Conservation (phyloP, 306 rosid genomes). For the Vachellia pachyceras region DNA sequence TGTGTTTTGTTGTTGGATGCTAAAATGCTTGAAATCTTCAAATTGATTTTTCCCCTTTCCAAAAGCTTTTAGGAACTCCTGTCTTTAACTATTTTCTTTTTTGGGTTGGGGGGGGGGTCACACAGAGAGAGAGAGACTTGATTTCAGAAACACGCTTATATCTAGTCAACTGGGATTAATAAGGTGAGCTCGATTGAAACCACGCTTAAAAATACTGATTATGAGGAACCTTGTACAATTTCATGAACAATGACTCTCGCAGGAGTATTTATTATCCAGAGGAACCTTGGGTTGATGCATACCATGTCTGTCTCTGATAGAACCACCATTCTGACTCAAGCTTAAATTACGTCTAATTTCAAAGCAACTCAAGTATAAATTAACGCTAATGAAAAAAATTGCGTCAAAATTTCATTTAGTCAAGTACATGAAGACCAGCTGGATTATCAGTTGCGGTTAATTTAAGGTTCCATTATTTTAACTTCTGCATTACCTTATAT, state of each 20-base stretch:
- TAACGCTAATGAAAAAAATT: not conserved
- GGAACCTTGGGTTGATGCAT: not conserved
- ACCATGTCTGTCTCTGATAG: not conserved
- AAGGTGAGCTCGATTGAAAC: not conserved
- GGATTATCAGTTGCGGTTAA: not conserved
- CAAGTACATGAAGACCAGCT: not conserved
- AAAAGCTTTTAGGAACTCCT: not conserved
- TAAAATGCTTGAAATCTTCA: not conserved
- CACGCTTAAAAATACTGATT: not conserved
- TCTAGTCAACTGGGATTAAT: not conserved
- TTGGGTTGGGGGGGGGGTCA: too few relatives aligned
- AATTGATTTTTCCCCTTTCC: not conserved
- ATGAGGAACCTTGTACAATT: not conserved
- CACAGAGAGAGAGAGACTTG: not conserved
- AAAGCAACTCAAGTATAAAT: not conserved
- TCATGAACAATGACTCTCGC: not conserved
- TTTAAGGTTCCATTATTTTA: not conserved
- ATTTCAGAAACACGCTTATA: not conserved
- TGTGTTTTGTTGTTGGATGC: not conserved
- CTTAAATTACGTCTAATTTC: not conserved
- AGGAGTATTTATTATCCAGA: not conserved
- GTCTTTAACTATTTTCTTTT: too few relatives aligned
- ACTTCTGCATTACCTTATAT: not conserved
- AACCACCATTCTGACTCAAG: not conserved
- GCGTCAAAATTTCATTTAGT: not conserved